phyloP scores from a whole-genome alignment of 305 asterid species.

The Lippia alba region DNA sequence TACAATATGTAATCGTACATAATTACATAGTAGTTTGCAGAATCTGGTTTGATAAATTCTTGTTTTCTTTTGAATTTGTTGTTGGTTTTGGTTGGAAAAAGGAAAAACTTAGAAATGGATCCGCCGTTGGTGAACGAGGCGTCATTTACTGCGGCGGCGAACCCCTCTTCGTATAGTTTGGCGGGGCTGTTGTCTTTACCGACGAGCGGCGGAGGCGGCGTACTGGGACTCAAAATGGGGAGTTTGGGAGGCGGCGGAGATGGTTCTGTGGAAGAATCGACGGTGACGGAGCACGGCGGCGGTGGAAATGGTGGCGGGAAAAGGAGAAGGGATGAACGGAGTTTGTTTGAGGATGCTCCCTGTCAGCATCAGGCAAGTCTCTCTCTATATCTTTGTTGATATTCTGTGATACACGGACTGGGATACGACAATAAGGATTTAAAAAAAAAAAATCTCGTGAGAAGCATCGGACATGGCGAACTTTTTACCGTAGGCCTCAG shows the following conservation, averaged over 20 bases:
- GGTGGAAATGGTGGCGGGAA: constrained; percentile 51
- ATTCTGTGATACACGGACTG: no score
- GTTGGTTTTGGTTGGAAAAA: constrained; percentile 20
- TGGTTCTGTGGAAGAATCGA: constrained; percentile 69
- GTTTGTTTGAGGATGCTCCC: constrained; percentile 49
- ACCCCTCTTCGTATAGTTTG: constrained; percentile 72
- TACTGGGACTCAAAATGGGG: constrained; percentile 60
- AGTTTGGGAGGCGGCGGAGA: constrained; percentile 49
- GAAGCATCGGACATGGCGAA: no score
- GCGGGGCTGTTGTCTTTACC: constrained; percentile 78
- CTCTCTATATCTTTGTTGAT: neutral
- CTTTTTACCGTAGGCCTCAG: neutral
- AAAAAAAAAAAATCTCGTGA: no score
- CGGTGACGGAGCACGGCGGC: constrained; percentile 66
- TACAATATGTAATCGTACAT: neutral
- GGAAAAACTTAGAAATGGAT: constrained; percentile 55
- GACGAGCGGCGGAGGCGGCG: constrained; percentile 51
- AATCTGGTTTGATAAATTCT: neutral
- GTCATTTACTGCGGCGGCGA: constrained; percentile 73
- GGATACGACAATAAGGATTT: no score
- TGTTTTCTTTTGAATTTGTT: neutral
- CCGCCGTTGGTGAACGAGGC: constrained; percentile 76
- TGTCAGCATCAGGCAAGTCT: constrained; percentile 58
- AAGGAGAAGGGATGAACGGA: constrained; percentile 56
- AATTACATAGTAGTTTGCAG: neutral